Evolutionary conservation across 129 eudicot genomes (phyloP).

Genomic region (Flaveria robusta): DNA sequence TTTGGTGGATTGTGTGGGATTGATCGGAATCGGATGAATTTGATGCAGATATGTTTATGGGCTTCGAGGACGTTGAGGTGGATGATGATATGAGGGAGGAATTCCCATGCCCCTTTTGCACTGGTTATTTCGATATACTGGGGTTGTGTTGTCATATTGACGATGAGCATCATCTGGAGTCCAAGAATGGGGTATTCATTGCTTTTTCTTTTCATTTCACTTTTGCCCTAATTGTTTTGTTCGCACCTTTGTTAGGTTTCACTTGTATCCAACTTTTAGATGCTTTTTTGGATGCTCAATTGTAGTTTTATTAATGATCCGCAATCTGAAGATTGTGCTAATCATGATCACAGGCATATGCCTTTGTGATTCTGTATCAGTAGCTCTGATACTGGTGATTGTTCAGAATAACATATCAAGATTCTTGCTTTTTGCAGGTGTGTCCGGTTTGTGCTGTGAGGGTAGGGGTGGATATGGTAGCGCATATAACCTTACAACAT

Average conservation of each 20-base stretch:
- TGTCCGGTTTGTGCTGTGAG: constrained; percentile 97
- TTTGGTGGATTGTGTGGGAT: too few relatives aligned
- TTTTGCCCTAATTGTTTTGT: not conserved
- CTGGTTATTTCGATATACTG: constrained; percentile 78
- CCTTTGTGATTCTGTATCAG: not conserved
- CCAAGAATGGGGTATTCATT: constrained; percentile 83
- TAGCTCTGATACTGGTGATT: not conserved
- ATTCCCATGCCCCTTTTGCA: constrained; percentile 81
- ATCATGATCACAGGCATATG: not conserved
- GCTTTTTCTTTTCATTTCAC: not conserved
- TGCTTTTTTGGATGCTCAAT: not conserved
- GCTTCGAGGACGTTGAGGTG: constrained; percentile 78
- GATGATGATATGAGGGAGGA: constrained; percentile 92
- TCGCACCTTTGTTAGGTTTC: too few relatives aligned
- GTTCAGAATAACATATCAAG: not conserved
- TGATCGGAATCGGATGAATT: not conserved
- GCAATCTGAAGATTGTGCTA: not conserved
- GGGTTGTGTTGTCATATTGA: constrained; percentile 98
- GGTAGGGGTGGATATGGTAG: constrained; percentile 96
- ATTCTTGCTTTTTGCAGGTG: constrained; percentile 52
- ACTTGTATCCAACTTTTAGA: not conserved
- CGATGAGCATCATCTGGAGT: constrained; percentile 86
- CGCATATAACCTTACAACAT: constrained; percentile 96
- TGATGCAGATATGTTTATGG: constrained; percentile 76
- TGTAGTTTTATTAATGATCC: too few relatives aligned